These are phyloP conservation scores for Gilbertella persicaria DNA, from an alignment of 371 early-diverging fungal genomes.

Conservation along the genomic window DNA sequence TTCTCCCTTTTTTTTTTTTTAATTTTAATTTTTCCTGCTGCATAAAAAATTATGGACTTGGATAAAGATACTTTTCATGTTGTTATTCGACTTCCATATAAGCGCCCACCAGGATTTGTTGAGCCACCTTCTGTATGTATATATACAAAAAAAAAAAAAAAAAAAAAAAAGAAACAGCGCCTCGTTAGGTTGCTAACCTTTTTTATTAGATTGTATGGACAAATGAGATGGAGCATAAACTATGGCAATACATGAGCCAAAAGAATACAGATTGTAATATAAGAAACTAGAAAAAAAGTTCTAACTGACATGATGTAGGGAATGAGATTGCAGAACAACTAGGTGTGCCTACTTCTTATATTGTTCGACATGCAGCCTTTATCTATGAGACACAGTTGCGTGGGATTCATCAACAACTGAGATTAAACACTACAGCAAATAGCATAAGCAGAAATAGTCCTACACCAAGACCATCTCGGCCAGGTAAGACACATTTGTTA, in stretches of 20 bases:
- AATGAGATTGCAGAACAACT: constrained; percentile 57
- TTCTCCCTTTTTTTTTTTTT: constrained; percentile 3
- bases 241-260: constrained; percentile 64
- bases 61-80: constrained; percentile 51
- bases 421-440: constrained; percentile 24
- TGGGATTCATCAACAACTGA: constrained; percentile 58
- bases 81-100: constrained; percentile 57
- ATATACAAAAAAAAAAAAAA: too few relatives aligned
- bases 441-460: constrained; percentile 10
- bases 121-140: constrained; percentile 57
- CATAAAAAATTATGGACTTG: constrained; percentile 2
- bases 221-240: constrained; percentile 62
- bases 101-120: constrained; percentile 55
- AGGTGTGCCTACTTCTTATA: constrained; percentile 55
- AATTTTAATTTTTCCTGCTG: neutral
- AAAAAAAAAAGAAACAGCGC: neutral
- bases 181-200: neutral
- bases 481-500: too few relatives aligned
- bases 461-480: constrained; percentile 8
- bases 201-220: constrained; percentile 60
- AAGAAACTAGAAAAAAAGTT: too few relatives aligned
- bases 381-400: constrained; percentile 65
- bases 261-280: constrained; percentile 62
- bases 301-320: constrained; percentile 40
- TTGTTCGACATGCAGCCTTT: constrained; percentile 63